Base-by-base conservation (phyloP, 306 rosid genomes). In the Cercis canadensis region DNA sequence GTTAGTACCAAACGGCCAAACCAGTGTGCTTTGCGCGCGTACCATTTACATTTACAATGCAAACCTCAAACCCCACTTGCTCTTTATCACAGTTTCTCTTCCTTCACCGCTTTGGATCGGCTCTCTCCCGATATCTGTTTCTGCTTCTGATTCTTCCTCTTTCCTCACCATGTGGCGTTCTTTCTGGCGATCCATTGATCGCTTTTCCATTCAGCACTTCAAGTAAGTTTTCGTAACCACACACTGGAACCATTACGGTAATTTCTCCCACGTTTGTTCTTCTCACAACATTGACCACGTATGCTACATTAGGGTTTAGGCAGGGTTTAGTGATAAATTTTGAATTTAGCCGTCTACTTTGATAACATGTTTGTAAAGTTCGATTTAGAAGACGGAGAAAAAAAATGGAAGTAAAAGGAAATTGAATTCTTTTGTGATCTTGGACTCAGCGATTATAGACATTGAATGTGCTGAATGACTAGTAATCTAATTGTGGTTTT, bases 121-220 rank as follows among this genome's bases (percentile, higher is more conserved):
- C 43, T 37, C 43, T 5, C 7, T 5, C 10, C 6, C 1, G 43
- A 37, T 1, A 37, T 65, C 36, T 24, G 33, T 4, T 34, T 13
- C 33, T 44, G 57, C 49, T 9, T 33, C 73, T 55, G 79, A 21
- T 29, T 62, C 73, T 57, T 82, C 19, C 29, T 24, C 29, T 24
- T 44, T 78, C 55, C 29, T 67, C 73, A 17, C 67, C 64, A 88
- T 92, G 97, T 85, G 89, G 85, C 82, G 81, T 57, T 80, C 88
- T 70, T 51, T 92, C 85, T 87, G 90, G 92, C 87, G 93, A 69
- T 83, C 96, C 78, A 47, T 85, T 69, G 97, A 89, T 75, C 97
- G 97, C 75, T 92, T 92, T 80, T 92, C 96, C 54, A 75, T 88
- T 60, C 90, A 78, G 60, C 80, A 91, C 67, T 91, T 91, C 89